Conservation (phyloP, 768 basidiomycete genomes). For the Pleurotus tuoliensis region DNA sequence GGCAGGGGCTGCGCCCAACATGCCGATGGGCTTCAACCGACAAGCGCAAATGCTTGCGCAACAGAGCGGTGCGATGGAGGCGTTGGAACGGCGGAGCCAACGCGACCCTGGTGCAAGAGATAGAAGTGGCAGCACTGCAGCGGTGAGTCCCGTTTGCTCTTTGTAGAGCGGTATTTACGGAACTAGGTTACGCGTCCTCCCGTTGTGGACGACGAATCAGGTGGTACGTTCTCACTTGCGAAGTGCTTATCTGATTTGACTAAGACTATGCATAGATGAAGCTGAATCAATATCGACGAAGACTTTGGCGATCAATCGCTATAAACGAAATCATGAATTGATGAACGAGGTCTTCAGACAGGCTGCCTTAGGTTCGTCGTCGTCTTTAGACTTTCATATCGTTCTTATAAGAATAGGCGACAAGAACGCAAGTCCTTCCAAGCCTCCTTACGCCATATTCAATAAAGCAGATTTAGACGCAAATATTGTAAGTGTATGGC, state of each 20-base stretch:
- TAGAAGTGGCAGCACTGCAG: constrained; percentile 36
- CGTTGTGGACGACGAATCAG: constrained; percentile 62
- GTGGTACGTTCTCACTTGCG: constrained; percentile 34
- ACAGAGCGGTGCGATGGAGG: constrained; percentile 70
- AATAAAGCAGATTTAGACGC: constrained; percentile 51
- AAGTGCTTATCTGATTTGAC: too few relatives aligned
- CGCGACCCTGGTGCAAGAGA: constrained; percentile 49
- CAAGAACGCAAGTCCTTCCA: constrained; percentile 33
- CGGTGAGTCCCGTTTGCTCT: constrained; percentile 23
- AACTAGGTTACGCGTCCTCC: constrained; percentile 21
- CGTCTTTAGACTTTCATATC: neutral
- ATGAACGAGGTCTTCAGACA: constrained; percentile 81
- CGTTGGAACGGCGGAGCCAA: constrained; percentile 61
- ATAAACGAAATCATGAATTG: constrained; percentile 76
- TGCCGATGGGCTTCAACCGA: constrained; percentile 34
- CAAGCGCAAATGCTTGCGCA: constrained; percentile 64
- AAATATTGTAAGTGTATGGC: constrained; percentile 42
- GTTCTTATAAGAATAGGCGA: constrained; percentile 30
- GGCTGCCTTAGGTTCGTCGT: constrained; percentile 57
- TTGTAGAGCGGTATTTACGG: neutral
- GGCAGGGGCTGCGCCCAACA: constrained; percentile 25
- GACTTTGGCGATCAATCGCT: constrained; percentile 66
- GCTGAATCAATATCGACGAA: constrained; percentile 69
- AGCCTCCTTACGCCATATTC: constrained; percentile 58
- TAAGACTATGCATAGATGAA: constrained; percentile 40